Evolutionary conservation across 805 yeast species (phyloP).

Genomic region (Cyberlindnera amylophila): DNA sequence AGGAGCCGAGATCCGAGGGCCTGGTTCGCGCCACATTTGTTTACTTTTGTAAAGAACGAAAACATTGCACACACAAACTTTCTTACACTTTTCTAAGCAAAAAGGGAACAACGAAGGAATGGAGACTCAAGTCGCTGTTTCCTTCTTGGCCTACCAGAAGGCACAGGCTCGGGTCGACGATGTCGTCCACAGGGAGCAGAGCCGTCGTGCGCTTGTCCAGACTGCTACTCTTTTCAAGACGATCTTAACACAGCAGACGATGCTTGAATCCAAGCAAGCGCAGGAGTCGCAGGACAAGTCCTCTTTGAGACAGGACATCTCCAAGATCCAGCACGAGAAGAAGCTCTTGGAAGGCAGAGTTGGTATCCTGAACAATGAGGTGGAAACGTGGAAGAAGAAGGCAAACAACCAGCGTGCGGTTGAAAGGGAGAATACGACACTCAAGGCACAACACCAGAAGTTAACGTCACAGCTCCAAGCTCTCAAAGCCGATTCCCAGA

Average conservation of each 20-base stretch:
- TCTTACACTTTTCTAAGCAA: not conserved
- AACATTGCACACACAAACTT: too few species aligned
- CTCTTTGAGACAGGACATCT: constrained; percentile 20
- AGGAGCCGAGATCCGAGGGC: constrained; percentile 1
- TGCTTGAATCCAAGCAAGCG: constrained; percentile 11
- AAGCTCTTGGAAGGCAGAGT: constrained; percentile 22
- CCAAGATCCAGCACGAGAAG: constrained; percentile 22
- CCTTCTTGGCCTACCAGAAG: constrained; percentile 7
- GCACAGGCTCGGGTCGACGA: constrained; percentile 7
- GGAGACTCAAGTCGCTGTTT: not conserved
- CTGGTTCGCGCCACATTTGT: constrained; percentile 4
- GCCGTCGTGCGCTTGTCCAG: constrained; percentile 19
- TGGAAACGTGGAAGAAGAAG: constrained; percentile 27
- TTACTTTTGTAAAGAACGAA: not conserved
- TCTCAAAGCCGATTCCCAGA: constrained; percentile 29
- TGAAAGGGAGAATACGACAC: constrained; percentile 30
- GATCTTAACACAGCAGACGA: constrained; percentile 19
- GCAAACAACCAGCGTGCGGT: constrained; percentile 11
- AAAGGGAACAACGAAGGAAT: not conserved
- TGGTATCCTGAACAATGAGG: constrained; percentile 16
- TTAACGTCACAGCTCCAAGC: constrained; percentile 31
- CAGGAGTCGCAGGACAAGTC: constrained; percentile 16
- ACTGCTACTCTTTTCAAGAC: constrained; percentile 19
- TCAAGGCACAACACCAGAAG: constrained; percentile 34
- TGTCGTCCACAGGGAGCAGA: constrained; percentile 13